Evolutionary conservation across 2,329 filamentous ascomycete species (phyloP), one percentile per base, ranked within the genome.

Genomic region (Thielaviopsis musarum): DNA sequence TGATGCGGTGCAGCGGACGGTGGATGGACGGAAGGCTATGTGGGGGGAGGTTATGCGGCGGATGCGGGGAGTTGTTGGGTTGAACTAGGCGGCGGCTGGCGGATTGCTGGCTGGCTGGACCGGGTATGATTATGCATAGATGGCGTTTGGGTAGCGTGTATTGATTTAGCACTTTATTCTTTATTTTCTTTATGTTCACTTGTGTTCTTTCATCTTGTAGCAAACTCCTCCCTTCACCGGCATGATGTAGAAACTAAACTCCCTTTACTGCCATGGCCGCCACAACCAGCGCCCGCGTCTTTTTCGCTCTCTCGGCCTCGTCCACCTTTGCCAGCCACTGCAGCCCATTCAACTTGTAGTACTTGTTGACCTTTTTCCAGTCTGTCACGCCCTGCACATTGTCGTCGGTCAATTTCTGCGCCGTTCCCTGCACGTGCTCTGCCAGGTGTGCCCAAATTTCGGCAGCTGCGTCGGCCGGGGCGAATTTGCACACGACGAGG

Each of bases 401-500:
- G 4, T 77, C 78, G 66, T 95, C 85, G 0, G 79, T 77, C 60
- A 89, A 81, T 0, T 76, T 67, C 0, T 78, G 68, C 0, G 76
- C 70, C 0, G 73, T 75, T 12, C 88, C 90, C 64, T 87, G 66
- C 22, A 95, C 75, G 38, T 78, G 71, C 21, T 75, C 66, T 7
- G 67, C 66, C 4, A 95, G 75, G 68, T 94, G 89, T 1, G 68
- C 64, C 66, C 74, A 73, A 51, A 84, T 70, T 12, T 75, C 67
- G 38, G 71, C 69, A 2, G 67, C 66, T 54, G 74, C 70, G 17
- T 55, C 55, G 4, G 41, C 45, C 17, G 77, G 75, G 10, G 83
- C 78, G 24, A 97, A 77, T 69, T 96, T 97, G 66, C 96, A 77
- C 6, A 88, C 83, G 2, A 96, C 73, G n/a, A 98, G 71, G 65